Evolutionary conservation across 257 asterid genomes (phyloP), one percentile per base, ranked within the genome.

Genomic region (Nicotiana tomentosiformis): DNA sequence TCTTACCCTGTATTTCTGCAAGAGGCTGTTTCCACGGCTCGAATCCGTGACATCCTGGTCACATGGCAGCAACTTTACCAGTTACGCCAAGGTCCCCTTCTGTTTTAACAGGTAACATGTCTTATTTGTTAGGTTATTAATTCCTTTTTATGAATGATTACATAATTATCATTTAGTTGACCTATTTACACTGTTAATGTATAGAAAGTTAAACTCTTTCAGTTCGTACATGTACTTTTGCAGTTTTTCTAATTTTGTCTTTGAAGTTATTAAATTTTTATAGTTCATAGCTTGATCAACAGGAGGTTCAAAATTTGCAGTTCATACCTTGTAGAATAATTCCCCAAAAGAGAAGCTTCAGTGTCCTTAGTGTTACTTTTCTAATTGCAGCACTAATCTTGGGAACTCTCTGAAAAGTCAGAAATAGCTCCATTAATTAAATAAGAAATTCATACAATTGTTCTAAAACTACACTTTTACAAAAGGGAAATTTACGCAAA

Each of bases 311-410:
- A 37, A 26, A 7, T 3, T 77, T 12, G 20, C 5, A 56, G 1
- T 15, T 7, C 12, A 64, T 85, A 94, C 97, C 98, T 88, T 93
- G 98, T 17, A 93, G 89, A 76, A 95, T 84, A 82, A 95, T 82
- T 67, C 98, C 98, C 98, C 98, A 95, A 56, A 95, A 90, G 11
- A 95, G 87, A 82, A 95, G 95, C 93, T 95, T 91, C 85, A 93
- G 79, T 29, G 98, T 95, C 88, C 98, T 90, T 65, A 89, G 69
- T 65, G 81, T 85, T 72, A 93, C 90, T 91, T 88, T 93, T 86
- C 84, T 87, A 7, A 92, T 82, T 49, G 97, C 93, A 64, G 46
- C 61, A 14, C 79, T 77, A 5, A 91, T 87, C 23, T 90, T 85
- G 4, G 95, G 92, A 81, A 95, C 80, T 70, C 92, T 92, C 98